Conservation (phyloP, 2,329 filamentous ascomycete species). For the Microthyrium microscopicum region DNA sequence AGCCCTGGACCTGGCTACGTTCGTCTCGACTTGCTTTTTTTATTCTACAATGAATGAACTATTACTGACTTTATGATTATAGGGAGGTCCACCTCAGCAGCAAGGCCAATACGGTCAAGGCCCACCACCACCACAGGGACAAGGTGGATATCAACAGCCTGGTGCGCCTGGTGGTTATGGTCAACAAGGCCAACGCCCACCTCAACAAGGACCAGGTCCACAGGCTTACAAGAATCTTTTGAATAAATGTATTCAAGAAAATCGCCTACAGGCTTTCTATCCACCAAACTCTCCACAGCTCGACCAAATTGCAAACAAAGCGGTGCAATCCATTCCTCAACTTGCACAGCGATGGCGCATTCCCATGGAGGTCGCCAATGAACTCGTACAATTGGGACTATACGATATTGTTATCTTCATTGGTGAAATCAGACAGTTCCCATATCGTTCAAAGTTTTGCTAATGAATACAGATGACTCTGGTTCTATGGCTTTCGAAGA, state of each 20-base stretch:
- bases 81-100: no score
- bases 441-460: background rate
- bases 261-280: constrained; percentile 41
- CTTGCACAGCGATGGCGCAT: constrained; percentile 41
- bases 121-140: constrained; percentile 19
- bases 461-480: constrained; percentile 36
- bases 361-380: constrained; percentile 42
- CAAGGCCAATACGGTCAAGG: constrained; percentile 15
- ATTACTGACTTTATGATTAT: constrained; percentile 1
- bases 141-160: constrained; percentile 14
- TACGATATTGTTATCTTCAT: constrained; percentile 49
- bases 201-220: constrained; percentile 22
- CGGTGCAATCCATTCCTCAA: constrained; percentile 34
- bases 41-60: constrained; percentile 8
- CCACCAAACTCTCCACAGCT: constrained; percentile 35
- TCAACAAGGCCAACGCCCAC: constrained; percentile 17
- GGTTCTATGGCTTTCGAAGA: constrained; percentile 56
- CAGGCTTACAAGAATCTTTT: constrained; percentile 41
- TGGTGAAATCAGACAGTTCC: constrained; percentile 13
- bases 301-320: constrained; percentile 34
- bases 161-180: constrained; percentile 12
- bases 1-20: constrained; percentile 3
- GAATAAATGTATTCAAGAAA: constrained; percentile 41
- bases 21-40: constrained; percentile 6
- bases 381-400: constrained; percentile 44